phyloP scores from a whole-genome alignment of 2,329 filamentous ascomycete species.

The Rutstroemia sp. region DNA sequence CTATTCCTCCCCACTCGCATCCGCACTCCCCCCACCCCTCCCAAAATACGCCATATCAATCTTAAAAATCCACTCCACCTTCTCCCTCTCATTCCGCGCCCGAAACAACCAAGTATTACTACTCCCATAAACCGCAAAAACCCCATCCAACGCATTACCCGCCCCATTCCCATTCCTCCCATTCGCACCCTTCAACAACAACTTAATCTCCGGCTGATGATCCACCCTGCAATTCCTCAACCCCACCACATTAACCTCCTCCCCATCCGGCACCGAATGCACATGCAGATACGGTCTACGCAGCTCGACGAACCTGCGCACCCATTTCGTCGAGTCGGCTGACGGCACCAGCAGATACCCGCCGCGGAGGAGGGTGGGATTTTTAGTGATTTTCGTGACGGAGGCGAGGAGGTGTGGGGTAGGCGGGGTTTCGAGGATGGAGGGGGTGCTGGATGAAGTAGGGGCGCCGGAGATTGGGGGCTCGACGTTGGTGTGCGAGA shows the following conservation, averaged over 20 bases:
- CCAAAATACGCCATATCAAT: slow-evolving; percentile 62
- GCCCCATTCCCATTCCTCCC: slow-evolving; percentile 19
- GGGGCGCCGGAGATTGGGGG: slow-evolving; percentile 58
- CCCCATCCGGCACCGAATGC: slow-evolving; percentile 55
- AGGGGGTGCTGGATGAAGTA: not conserved
- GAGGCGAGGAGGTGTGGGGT: slow-evolving; percentile 36
- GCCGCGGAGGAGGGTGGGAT: slow-evolving; percentile 72
- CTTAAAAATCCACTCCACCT: slow-evolving; percentile 93
- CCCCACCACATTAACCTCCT: slow-evolving; percentile 85
- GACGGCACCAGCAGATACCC: slow-evolving; percentile 84
- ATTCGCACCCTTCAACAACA: not conserved
- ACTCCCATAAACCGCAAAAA: slow-evolving; percentile 91
- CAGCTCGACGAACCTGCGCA: slow-evolving; percentile 88
- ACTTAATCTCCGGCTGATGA: slow-evolving; percentile 65
- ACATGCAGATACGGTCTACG: slow-evolving; percentile 87
- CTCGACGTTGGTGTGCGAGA: slow-evolving; percentile 55
- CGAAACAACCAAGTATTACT: slow-evolving; percentile 96
- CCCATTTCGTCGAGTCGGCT: slow-evolving; percentile 74
- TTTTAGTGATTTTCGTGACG: slow-evolving; percentile 78
- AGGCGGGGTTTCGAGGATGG: not conserved
- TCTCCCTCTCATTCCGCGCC: slow-evolving; percentile 79
- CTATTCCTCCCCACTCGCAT: not conserved
- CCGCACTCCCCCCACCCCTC: slow-evolving; percentile 5
- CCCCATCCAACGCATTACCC: slow-evolving; percentile 32
- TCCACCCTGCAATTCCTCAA: slow-evolving; percentile 87